A percentile compares a stretch with the other conserved stretches of the same genome.
phyloP scores from a whole-genome alignment of 768 basidiomycete genomes.

The Pholiota conissans region DNA sequence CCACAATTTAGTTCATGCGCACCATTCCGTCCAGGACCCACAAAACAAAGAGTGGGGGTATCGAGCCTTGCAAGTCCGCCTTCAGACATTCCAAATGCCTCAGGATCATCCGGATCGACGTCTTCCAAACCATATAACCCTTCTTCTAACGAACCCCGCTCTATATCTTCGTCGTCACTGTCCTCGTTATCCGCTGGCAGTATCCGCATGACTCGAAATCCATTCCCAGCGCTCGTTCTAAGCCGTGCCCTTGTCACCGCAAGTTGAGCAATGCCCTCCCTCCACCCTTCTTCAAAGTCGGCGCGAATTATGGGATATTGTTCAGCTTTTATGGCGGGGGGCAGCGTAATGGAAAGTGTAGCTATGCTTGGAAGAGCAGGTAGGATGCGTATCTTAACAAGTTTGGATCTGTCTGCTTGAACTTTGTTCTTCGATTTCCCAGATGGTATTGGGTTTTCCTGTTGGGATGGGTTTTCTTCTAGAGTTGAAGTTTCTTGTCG shows the following conservation, averaged over 20 bases:
- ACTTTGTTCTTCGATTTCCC: not conserved
- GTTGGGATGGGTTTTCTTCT: too few species aligned
- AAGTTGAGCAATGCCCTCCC: conserved; percentile 55
- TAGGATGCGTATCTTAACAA: conserved; percentile 55
- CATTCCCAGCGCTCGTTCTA: conserved; percentile 46
- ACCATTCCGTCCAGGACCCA: conserved; percentile 25
- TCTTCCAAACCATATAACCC: conserved; percentile 38
- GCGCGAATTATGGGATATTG: conserved; percentile 39
- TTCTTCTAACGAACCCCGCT: conserved; percentile 18
- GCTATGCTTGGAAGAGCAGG: conserved; percentile 51
- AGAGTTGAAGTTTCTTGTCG: too few species aligned
- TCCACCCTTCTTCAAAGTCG: conserved; percentile 66
- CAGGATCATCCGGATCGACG: conserved; percentile 28
- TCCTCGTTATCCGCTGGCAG: not conserved
- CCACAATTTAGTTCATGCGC: conserved; percentile 40
- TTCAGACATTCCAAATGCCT: conserved; percentile 26
- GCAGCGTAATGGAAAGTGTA: conserved; percentile 48
- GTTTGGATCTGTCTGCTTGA: too few species aligned
- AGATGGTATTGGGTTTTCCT: too few species aligned
- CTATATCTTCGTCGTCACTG: not conserved
- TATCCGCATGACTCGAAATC: conserved; percentile 44
- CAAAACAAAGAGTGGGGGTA: conserved; percentile 42
- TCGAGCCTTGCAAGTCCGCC: conserved; percentile 2
- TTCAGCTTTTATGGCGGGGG: conserved; percentile 27
- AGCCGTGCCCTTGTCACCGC: conserved; percentile 47